Evolutionary conservation across 768 basidiomycete species (phyloP).

Genomic region (Kondoa subrosea): DNA sequence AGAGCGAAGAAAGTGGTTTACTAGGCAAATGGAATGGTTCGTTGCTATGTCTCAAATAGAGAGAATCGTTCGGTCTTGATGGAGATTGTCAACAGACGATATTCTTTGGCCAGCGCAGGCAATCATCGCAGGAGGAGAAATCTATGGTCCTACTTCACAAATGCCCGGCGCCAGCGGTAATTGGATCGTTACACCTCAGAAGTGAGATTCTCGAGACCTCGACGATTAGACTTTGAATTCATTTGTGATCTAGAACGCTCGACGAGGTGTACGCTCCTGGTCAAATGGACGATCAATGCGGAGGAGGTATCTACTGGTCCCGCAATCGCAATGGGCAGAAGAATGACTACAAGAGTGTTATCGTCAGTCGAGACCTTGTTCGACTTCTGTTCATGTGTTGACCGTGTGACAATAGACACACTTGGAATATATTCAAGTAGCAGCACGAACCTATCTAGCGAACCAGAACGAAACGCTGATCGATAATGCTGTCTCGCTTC

Average conservation of each 20-base stretch:
- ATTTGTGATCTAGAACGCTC: neutral
- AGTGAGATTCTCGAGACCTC: neutral
- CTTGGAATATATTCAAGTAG: neutral
- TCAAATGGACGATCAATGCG: constrained; percentile 2
- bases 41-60: neutral
- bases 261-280: neutral
- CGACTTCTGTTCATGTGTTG: neutral
- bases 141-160: neutral
- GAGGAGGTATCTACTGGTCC: constrained; percentile 4
- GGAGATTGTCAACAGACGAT: neutral
- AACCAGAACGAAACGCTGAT: constrained; percentile 1
- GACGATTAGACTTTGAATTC: neutral
- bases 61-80: neutral
- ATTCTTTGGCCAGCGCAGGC: neutral
- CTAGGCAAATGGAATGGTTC: neutral
- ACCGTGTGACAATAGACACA: neutral
- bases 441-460: neutral
- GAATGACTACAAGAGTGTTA: neutral
- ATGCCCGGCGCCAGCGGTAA: neutral
- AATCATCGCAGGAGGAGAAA: neutral
- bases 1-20: neutral
- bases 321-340: neutral
- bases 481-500: neutral
- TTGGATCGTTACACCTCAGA: neutral
- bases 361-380: neutral